Conservation (phyloP, 2,329 filamentous ascomycete species). For the Ramichloridium luteum region DNA sequence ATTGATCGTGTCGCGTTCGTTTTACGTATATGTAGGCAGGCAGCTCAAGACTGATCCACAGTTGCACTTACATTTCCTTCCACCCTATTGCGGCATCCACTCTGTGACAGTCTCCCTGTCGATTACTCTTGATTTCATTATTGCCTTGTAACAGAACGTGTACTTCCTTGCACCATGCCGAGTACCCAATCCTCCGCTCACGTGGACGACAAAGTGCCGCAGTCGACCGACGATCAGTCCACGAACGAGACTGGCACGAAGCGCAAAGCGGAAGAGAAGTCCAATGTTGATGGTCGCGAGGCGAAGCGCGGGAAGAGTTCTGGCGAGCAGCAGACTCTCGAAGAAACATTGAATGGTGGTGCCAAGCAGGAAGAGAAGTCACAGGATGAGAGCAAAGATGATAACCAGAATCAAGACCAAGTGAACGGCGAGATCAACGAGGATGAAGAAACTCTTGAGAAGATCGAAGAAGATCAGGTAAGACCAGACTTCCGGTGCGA, state of each 20-base stretch:
- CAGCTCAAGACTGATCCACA: too few species aligned
- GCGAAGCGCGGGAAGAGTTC: conserved; percentile 25
- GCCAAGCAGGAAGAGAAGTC: conserved; percentile 19
- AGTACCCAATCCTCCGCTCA: background rate
- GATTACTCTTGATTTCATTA: too few species aligned
- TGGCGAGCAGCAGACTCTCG: conserved; percentile 41
- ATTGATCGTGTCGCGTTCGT: too few species aligned
- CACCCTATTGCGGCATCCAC: too few species aligned
- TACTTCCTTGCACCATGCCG: too few species aligned
- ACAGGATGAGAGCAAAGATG: conserved; percentile 8
- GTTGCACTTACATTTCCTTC: too few species aligned
- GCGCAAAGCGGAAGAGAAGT: conserved; percentile 26
- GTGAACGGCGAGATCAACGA: conserved; percentile 6
- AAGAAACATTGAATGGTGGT: conserved; percentile 33
- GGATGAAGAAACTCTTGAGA: conserved; percentile 17
- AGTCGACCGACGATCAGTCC: too few species aligned
- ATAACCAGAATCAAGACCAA: conserved; percentile 3
- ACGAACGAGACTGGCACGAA: conserved; percentile 19
- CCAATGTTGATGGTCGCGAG: conserved; percentile 26
- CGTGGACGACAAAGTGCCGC: too few species aligned
- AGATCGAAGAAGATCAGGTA: conserved; percentile 21
- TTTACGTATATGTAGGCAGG: too few species aligned
- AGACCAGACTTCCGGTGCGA: conserved; percentile 9
- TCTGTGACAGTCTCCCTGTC: too few species aligned
- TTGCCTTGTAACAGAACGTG: too few species aligned